phyloP scores from a whole-genome alignment of 2,329 filamentous ascomycete genomes.

The Calonectria montana region DNA sequence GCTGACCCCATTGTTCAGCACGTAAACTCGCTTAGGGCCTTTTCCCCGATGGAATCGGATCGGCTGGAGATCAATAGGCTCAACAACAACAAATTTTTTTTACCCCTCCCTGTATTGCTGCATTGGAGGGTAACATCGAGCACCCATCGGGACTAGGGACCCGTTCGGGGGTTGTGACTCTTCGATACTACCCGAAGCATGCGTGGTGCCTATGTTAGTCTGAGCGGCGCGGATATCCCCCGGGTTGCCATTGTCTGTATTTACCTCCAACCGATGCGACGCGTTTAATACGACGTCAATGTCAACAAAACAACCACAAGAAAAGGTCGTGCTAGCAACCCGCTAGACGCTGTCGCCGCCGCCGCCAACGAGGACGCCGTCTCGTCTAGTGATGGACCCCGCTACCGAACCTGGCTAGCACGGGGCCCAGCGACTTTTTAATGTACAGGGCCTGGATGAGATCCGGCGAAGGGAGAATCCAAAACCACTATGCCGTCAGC shows the following conservation, averaged over 20 bases:
- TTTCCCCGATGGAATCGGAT: slow-evolving; percentile 14
- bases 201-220: neutral
- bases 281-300: slow-evolving; percentile 16
- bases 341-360: slow-evolving; percentile 24
- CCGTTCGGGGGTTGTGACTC: neutral
- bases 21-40: neutral
- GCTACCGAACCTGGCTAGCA: slow-evolving; percentile 12
- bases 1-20: neutral
- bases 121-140: slow-evolving; percentile 21
- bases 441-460: neutral
- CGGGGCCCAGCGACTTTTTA: neutral
- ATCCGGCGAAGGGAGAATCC: neutral
- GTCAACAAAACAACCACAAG: slow-evolving; percentile 19
- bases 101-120: neutral
- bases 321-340: slow-evolving; percentile 9
- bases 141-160: neutral
- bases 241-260: slow-evolving; percentile 1
- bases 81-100: slow-evolving; percentile 10
- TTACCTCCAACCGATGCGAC: slow-evolving; percentile 17
- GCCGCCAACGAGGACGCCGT: slow-evolving; percentile 16
- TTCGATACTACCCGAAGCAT: slow-evolving; percentile 11
- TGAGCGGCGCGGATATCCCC: slow-evolving; percentile 1
- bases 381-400: slow-evolving; percentile 1
- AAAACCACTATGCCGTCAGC: slow-evolving; percentile 20
- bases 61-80: slow-evolving; percentile 12